Conservation (phyloP, 1,284 basidiomycete genomes). For the Laetiporus sulphureus region DNA sequence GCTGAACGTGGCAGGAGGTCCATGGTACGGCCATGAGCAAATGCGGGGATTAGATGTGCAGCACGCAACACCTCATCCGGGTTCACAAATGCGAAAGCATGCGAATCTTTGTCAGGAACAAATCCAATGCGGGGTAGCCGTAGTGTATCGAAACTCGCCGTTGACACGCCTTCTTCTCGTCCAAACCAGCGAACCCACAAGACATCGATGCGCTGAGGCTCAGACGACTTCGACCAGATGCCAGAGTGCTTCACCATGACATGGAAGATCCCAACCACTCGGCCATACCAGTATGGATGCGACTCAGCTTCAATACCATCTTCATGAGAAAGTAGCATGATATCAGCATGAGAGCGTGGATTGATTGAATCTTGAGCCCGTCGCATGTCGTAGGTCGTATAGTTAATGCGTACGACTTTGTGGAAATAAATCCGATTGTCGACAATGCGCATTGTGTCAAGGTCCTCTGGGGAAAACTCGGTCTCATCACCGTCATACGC, state of each 20-base stretch:
- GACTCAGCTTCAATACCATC: constrained; percentile 1
- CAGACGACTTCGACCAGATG: background rate
- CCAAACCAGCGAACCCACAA: constrained; percentile 26
- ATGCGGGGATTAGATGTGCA: constrained; percentile 25
- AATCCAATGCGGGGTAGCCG: constrained; percentile 19
- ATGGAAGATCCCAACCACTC: constrained; percentile 18
- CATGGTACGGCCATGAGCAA: constrained; percentile 12
- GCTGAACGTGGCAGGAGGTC: background rate
- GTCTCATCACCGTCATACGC: too few species aligned
- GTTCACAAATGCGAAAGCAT: constrained; percentile 27
- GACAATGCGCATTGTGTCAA: background rate
- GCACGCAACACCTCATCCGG: constrained; percentile 23
- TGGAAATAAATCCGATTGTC: background rate
- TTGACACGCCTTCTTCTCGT: constrained; percentile 5
- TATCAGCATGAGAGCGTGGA: background rate
- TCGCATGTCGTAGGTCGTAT: background rate
- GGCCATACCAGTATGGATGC: constrained; percentile 1
- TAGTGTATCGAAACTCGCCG: constrained; percentile 11
- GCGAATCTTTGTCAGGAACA: constrained; percentile 7
- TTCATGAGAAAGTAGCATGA: background rate
- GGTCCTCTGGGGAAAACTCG: too few species aligned
- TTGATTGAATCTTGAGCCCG: background rate
- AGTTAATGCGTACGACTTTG: background rate
- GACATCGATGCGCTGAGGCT: constrained; percentile 15
- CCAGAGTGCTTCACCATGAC: constrained; percentile 5